Percentiles rank a stretch among this genome's conserved stretches.
Conservation (phyloP, 371 early-diverging fungal genomes). For the Syncephalastrum sp. region DNA sequence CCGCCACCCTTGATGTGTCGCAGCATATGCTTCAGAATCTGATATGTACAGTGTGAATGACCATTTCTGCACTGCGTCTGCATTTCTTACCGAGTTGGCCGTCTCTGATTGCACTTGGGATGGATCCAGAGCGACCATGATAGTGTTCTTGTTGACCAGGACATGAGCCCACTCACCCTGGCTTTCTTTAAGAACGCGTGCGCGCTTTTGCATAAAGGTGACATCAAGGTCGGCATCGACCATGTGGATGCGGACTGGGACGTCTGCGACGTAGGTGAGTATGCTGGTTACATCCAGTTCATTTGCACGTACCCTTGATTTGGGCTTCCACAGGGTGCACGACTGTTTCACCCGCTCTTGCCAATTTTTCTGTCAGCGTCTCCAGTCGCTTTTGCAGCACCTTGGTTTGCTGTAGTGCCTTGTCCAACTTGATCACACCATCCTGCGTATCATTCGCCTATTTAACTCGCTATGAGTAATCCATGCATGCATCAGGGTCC, state of each 20-base stretch:
- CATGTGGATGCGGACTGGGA: slow-evolving; percentile 47
- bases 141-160: slow-evolving; percentile 46
- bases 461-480: not conserved
- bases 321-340: slow-evolving; percentile 21
- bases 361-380: slow-evolving; percentile 39
- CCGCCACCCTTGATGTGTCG: slow-evolving; percentile 46
- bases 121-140: slow-evolving; percentile 51
- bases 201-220: slow-evolving; percentile 52
- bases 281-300: not conserved
- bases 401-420: slow-evolving; percentile 32
- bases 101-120: slow-evolving; percentile 39
- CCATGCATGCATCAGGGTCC: not conserved
- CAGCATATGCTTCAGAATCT: slow-evolving; percentile 45
- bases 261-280: slow-evolving; percentile 19
- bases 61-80: not conserved
- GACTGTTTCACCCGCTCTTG: slow-evolving; percentile 27
- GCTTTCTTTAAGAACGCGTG: slow-evolving; percentile 47
- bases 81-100: slow-evolving; percentile 46
- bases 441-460: slow-evolving; percentile 43
- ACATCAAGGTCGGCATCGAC: slow-evolving; percentile 52
- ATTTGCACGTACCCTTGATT: slow-evolving; percentile 19
- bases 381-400: slow-evolving; percentile 41
- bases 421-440: slow-evolving; percentile 38
- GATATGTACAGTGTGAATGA: not conserved
- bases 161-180: slow-evolving; percentile 47